Base-by-base conservation (phyloP, 2,329 filamentous ascomycete species). In the Plenodomus tracheiphilus region DNA sequence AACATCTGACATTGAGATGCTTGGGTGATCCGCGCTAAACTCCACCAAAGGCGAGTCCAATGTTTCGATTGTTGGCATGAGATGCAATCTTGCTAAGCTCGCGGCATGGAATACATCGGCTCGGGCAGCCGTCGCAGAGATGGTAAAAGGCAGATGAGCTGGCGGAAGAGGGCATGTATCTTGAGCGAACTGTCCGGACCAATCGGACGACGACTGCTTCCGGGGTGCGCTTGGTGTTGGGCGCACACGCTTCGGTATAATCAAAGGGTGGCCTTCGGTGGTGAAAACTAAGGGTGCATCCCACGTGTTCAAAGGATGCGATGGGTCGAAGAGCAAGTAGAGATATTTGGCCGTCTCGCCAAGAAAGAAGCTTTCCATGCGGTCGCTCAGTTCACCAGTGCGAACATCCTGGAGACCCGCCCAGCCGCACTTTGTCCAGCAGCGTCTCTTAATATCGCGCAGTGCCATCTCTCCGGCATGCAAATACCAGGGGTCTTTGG, bases 311-410 rank as follows among this genome's bases (percentile, higher is more conserved):
- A 99, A 76, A 0, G 92, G 91, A 73, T 97, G 94, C 13, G 85
- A 81, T 4, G 86, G 81, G 58, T 96, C 89, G 70, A 95, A 97
- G 2, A 97, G 82, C 46, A 99, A 77, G 70, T 95, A 97, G 54
- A 99, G 79, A 71, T 99, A 99, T 73, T 97, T 97, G 38, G 91
- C 87, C 1, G 94, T 99, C 74, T 99, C 94, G 13, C 94, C 93
- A 1, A 99, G 80, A 66, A 97, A 97, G 79, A 97, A 99, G 69
- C 93, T 97, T 74, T 99, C 94, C 94, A 97, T 97, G 28, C 94
- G 87, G 69, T 99, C 92, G 60, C 84, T 89, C 72, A 91, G 85
- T 73, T 97, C 90, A 3, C 93, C 93, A n/a, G 68, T 77, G 7
- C 73, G 70, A 17, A 81, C 77, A 52, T 81, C 78, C 22, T 77